A percentile compares a stretch with the other conserved stretches of the same genome.
Conservation (phyloP, 306 rosid genomes). For the Cicer judaicum region DNA sequence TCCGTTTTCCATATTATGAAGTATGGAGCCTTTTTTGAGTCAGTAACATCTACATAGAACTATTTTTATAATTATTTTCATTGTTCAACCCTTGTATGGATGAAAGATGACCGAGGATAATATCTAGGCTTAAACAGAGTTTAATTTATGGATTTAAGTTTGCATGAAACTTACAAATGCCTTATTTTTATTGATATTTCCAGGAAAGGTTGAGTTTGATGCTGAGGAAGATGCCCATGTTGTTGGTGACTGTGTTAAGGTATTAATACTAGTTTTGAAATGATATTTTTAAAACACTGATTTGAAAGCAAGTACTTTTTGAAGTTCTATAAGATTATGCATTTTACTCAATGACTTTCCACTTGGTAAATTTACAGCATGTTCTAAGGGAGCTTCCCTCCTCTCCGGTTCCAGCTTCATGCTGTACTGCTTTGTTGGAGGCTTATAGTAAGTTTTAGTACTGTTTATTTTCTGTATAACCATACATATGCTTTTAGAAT, state of each 20-base stretch:
- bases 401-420: constrained; percentile 98
- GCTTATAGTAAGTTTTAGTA: constrained; percentile 81
- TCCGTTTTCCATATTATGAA: not conserved
- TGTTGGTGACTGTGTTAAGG: constrained; percentile 98
- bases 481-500: constrained; percentile 17
- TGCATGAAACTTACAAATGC: constrained; percentile 36
- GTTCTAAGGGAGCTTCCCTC: constrained; percentile 97
- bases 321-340: constrained; percentile 27
- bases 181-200: constrained; percentile 37
- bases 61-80: not conserved
- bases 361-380: constrained; percentile 68
- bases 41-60: not conserved
- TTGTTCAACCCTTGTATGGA: not conserved
- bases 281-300: not conserved
- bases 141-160: constrained; percentile 10
- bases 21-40: constrained; percentile 26
- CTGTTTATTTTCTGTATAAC: constrained; percentile 25
- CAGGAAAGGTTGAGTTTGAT: constrained; percentile 90
- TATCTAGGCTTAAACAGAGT: constrained; percentile 10
- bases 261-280: constrained; percentile 43
- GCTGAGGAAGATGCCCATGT: constrained; percentile 97
- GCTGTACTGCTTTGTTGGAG: constrained; percentile 97
- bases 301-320: constrained; percentile 25
- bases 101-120: constrained; percentile 25
- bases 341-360: constrained; percentile 17